These are phyloP conservation scores for Cinchona pubescens DNA, from an alignment of 257 asterid genomes.

Conservation along the genomic window DNA sequence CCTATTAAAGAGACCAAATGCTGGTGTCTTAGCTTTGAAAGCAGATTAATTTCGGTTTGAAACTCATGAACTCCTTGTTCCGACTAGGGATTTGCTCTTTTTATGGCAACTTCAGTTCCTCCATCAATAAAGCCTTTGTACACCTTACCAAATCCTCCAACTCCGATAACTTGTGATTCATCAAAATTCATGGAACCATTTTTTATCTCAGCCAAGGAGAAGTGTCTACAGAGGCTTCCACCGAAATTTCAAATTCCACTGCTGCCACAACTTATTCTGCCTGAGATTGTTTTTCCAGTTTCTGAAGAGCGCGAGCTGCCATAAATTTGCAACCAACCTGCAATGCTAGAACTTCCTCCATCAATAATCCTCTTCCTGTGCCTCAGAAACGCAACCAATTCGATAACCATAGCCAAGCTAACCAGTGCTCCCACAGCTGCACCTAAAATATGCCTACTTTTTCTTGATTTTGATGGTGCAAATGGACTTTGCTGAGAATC, in stretches of 20 bases:
- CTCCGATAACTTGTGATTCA: constrained; percentile 61
- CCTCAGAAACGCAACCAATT: constrained; percentile 23
- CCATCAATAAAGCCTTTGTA: constrained; percentile 60
- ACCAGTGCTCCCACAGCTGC: constrained; percentile 33
- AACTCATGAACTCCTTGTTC: constrained; percentile 74
- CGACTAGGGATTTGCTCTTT: constrained; percentile 59
- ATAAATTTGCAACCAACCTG: constrained; percentile 52
- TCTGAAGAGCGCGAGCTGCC: constrained; percentile 35
- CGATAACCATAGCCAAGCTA: constrained; percentile 27
- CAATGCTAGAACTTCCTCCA: constrained; percentile 10
- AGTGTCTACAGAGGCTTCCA: constrained; percentile 56
- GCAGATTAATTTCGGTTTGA: constrained; percentile 66
- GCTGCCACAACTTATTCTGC: constrained; percentile 34
- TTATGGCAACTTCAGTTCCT: constrained; percentile 49
- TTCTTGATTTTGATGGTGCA: constrained; percentile 23
- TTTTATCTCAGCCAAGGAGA: constrained; percentile 56
- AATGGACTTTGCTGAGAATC: constrained; percentile 6
- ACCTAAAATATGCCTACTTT: constrained; percentile 23
- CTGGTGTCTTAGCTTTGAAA: constrained; percentile 69
- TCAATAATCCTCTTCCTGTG: constrained; percentile 2
- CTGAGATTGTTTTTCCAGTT: constrained; percentile 22
- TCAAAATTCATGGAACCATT: constrained; percentile 50
- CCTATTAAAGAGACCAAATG: constrained; percentile 80
- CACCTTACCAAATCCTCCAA: constrained; percentile 87
- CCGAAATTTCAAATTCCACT: constrained; percentile 38